phyloP scores from a whole-genome alignment of 768 basidiomycete species.

The Termitomyces sp. region DNA sequence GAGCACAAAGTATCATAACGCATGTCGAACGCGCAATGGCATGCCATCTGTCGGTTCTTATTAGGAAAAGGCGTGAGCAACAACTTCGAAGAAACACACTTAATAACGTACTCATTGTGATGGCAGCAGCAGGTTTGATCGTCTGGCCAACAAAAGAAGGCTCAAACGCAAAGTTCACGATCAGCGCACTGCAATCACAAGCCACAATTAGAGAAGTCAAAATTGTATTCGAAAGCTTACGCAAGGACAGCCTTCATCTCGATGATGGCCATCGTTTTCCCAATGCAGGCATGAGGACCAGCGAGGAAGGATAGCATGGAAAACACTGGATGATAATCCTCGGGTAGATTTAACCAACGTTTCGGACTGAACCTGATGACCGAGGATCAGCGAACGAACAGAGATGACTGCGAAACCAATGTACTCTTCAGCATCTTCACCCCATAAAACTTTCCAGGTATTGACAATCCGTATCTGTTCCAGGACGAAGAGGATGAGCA shows the following conservation, averaged over 20 bases:
- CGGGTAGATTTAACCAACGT: constrained; percentile 41
- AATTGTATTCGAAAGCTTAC: constrained; percentile 13
- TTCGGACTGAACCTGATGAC: constrained; percentile 37
- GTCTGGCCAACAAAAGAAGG: constrained; percentile 37
- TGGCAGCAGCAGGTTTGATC: constrained; percentile 37
- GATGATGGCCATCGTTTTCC: constrained; percentile 40
- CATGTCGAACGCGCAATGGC: constrained; percentile 12
- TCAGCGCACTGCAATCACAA: constrained; percentile 5
- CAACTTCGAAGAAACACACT: neutral
- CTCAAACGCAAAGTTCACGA: constrained; percentile 42
- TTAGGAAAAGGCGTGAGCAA: neutral
- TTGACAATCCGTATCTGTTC: constrained; percentile 46
- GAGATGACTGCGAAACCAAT: constrained; percentile 5
- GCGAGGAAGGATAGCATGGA: constrained; percentile 38
- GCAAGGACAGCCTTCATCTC: constrained; percentile 41
- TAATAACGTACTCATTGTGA: constrained; percentile 42
- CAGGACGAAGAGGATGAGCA: neutral
- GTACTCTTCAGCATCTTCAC: constrained; percentile 47
- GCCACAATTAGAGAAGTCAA: constrained; percentile 12
- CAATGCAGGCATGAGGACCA: constrained; percentile 42
- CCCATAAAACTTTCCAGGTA: constrained; percentile 48
- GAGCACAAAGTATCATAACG: neutral
- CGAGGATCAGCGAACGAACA: neutral
- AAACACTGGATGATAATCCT: constrained; percentile 29
- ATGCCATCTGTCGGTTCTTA: constrained; percentile 14